Evolutionary conservation across 139 green algal species (phyloP).

Genomic region (Chlorokybus atmophyticus): DNA sequence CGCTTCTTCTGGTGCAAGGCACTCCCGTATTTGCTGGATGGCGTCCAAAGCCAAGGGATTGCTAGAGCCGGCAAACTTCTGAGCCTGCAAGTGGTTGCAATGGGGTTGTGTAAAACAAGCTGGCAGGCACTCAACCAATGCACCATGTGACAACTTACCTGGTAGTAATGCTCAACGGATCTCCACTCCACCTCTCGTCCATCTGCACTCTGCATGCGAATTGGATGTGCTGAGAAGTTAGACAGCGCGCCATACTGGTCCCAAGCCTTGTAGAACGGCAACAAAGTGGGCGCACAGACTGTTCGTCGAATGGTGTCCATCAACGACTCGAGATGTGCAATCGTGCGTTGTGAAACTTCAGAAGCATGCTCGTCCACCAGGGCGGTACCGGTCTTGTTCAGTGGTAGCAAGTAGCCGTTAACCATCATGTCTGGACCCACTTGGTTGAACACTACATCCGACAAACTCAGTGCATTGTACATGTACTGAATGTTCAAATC

Average conservation of each 20-base stretch:
- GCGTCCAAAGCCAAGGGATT: conserved; percentile 31
- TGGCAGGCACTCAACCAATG: background rate
- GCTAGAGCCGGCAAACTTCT: conserved; percentile 65
- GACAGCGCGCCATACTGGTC: conserved; percentile 72
- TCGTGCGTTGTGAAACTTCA: background rate
- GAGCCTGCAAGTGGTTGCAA: conserved; percentile 39
- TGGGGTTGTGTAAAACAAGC: conserved; percentile 15
- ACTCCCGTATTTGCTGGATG: conserved; percentile 50
- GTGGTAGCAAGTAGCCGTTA: conserved; percentile 63
- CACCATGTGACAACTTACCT: conserved; percentile 6
- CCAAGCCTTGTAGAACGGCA: conserved; percentile 92
- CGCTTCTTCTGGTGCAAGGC: conserved; percentile 73
- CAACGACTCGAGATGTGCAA: no score
- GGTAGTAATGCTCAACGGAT: conserved; percentile 82
- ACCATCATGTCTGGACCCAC: conserved; percentile 65
- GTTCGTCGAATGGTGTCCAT: no score
- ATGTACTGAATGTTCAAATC: conserved; percentile 96
- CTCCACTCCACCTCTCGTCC: conserved; percentile 34
- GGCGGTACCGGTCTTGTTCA: background rate
- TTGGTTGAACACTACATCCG: conserved; percentile 27
- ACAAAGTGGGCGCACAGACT: background rate
- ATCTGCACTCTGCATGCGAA: conserved; percentile 43
- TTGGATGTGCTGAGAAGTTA: conserved; percentile 89
- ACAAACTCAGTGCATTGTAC: conserved; percentile 74
- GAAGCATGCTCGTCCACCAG: background rate